Percentiles rank a stretch among this genome's conserved stretches.
Evolutionary conservation across 768 basidiomycete genomes (phyloP).

Genomic region (Clavulina sp.): DNA sequence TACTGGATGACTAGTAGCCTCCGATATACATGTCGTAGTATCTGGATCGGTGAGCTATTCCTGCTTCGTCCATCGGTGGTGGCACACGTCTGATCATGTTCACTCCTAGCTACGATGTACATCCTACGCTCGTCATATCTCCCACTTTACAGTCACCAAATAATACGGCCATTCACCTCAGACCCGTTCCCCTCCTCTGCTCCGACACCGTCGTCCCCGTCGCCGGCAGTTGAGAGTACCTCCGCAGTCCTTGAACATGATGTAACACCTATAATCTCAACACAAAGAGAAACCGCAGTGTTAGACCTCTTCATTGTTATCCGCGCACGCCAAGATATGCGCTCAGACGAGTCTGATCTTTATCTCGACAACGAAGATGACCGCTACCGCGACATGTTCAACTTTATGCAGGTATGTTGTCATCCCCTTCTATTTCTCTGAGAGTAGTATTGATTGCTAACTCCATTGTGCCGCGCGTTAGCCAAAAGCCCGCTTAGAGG

Average conservation of each 20-base stretch:
- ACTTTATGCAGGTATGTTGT: slow-evolving; percentile 25
- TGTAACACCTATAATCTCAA: slow-evolving; percentile 21
- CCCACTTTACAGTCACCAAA: slow-evolving; percentile 39
- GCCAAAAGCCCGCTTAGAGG: slow-evolving; percentile 59
- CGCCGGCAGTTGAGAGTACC: slow-evolving; percentile 13
- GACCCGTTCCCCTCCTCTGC: slow-evolving; percentile 52
- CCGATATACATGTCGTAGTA: slow-evolving; percentile 42
- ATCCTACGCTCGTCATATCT: slow-evolving; percentile 62
- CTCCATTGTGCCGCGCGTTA: too few species aligned
- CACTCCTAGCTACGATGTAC: slow-evolving; percentile 50
- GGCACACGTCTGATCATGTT: background rate
- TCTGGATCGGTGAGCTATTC: slow-evolving; percentile 42
- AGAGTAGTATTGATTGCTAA: background rate
- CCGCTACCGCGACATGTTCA: slow-evolving; percentile 57
- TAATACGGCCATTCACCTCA: slow-evolving; percentile 52
- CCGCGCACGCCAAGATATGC: slow-evolving; percentile 64
- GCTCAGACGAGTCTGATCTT: slow-evolving; percentile 52
- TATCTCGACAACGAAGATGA: slow-evolving; percentile 27
- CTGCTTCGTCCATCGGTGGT: background rate
- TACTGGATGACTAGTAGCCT: slow-evolving; percentile 52
- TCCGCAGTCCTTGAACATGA: background rate
- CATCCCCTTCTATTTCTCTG: background rate
- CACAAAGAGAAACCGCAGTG: slow-evolving; percentile 56
- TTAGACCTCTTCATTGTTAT: slow-evolving; percentile 68
- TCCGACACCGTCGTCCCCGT: slow-evolving; percentile 9